Conservation (phyloP, 2,329 filamentous ascomycete genomes). For the Orbilia blumenaviensis region DNA sequence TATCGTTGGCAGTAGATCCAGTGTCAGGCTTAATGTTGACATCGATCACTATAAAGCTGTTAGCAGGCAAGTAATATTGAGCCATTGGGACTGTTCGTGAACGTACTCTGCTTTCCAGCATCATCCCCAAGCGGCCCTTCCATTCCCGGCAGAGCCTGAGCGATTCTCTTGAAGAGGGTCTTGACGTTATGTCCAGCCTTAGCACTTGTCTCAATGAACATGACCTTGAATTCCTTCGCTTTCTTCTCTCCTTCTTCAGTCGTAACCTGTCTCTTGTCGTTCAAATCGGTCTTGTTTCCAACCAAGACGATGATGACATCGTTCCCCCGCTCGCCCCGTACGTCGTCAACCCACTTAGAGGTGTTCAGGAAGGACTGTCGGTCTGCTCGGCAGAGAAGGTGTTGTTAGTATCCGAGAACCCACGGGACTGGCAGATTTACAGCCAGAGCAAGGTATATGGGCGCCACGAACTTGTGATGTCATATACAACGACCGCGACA, state of each 20-base stretch:
- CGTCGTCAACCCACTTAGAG: conserved; percentile 99
- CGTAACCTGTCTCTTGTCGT: conserved; percentile 97
- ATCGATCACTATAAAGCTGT: conserved; percentile 76
- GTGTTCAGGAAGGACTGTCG: conserved; percentile 98
- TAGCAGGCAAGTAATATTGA: conserved; percentile 9
- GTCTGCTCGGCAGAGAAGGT: conserved; percentile 65
- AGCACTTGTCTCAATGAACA: conserved; percentile 99
- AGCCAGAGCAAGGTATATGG: background rate
- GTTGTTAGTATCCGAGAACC: background rate
- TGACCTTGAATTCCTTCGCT: conserved; percentile 95
- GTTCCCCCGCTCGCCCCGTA: conserved; percentile 93
- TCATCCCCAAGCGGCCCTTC: conserved; percentile 84
- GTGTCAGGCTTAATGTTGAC: conserved; percentile 77
- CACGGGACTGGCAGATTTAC: conserved; percentile 3
- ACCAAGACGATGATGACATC: conserved; percentile 99
- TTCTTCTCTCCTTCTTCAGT: conserved; percentile 96
- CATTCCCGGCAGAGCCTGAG: conserved; percentile 96
- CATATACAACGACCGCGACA: conserved; percentile 98
- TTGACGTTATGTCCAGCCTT: conserved; percentile 99
- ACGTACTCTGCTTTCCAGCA: conserved; percentile 67
- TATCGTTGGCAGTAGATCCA: conserved; percentile 74
- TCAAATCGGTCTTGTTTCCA: conserved; percentile 98
- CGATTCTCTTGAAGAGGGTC: conserved; percentile 95
- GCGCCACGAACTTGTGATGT: conserved; percentile 79
- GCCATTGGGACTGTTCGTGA: conserved; percentile 75